Conservation (phyloP, 2,329 filamentous ascomycete species). For the Cladosporium sp. region DNA sequence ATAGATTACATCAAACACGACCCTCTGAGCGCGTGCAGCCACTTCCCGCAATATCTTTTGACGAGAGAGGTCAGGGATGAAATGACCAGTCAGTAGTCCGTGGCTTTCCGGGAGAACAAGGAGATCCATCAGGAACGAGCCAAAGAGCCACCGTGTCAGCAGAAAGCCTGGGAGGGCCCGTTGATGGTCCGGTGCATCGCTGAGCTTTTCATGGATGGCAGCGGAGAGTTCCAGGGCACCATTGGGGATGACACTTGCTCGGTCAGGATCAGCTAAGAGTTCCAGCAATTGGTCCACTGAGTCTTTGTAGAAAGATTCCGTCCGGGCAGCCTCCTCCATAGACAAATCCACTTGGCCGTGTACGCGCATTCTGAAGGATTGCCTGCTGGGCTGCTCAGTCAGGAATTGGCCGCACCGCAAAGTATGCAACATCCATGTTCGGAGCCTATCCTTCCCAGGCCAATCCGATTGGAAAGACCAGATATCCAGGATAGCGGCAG, state of each 20-base stretch:
- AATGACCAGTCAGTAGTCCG: constrained; percentile 74
- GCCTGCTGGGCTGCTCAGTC: constrained; percentile 77
- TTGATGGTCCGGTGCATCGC: constrained; percentile 63
- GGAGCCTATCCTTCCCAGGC: constrained; percentile 83
- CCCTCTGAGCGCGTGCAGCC: constrained; percentile 71
- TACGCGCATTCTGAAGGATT: constrained; percentile 60
- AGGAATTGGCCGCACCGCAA: constrained; percentile 89
- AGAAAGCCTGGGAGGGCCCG: constrained; percentile 72
- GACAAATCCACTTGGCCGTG: constrained; percentile 65
- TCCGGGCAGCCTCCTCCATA: constrained; percentile 72
- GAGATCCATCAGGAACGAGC: constrained; percentile 75
- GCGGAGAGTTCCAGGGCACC: constrained; percentile 79
- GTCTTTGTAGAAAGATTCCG: constrained; percentile 82
- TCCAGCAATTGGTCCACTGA: constrained; percentile 78
- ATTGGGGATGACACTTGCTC: constrained; percentile 78
- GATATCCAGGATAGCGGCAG: constrained; percentile 78
- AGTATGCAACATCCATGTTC: constrained; percentile 91
- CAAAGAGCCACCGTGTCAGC: constrained; percentile 88
- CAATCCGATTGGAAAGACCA: constrained; percentile 85
- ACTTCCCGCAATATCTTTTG: constrained; percentile 71
- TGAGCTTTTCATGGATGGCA: constrained; percentile 67
- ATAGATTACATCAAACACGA: constrained; percentile 70
- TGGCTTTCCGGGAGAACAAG: constrained; percentile 79
- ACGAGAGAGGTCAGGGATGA: constrained; percentile 85
- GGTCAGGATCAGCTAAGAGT: constrained; percentile 72